These are phyloP conservation scores for Pseudocercospora vitis DNA, from an alignment of 2,329 filamentous ascomycete species.

Conservation along the genomic window DNA sequence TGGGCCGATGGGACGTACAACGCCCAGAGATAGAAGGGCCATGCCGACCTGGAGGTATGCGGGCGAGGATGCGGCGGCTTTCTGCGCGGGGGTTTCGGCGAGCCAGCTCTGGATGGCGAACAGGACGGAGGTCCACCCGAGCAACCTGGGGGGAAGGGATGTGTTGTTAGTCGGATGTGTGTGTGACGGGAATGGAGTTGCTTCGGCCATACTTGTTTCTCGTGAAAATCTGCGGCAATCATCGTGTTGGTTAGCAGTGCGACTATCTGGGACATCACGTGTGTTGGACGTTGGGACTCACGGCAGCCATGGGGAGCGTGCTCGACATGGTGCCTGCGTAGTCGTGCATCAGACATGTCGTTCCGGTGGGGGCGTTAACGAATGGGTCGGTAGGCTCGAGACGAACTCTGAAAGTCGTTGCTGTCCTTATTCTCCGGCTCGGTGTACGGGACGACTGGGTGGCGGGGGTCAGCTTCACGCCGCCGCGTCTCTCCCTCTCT, in stretches of 20 bases:
- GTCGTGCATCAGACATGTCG: constrained; percentile 40
- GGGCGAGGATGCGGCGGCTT: constrained; percentile 64
- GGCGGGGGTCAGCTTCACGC: constrained; percentile 5
- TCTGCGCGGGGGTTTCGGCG: constrained; percentile 68
- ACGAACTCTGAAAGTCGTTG: constrained; percentile 65
- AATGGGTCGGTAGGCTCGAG: neutral
- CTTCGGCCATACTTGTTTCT: constrained; percentile 68
- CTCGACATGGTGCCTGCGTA: constrained; percentile 64
- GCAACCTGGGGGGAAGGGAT: constrained; percentile 51
- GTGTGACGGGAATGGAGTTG: too few species aligned
- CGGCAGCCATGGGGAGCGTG: constrained; percentile 89
- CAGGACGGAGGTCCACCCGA: constrained; percentile 70
- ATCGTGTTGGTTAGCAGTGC: constrained; percentile 1
- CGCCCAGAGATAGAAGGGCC: constrained; percentile 56
- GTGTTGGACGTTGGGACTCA: constrained; percentile 44
- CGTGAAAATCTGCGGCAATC: constrained; percentile 69
- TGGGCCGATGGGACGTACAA: constrained; percentile 40
- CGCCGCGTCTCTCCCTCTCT: too few species aligned
- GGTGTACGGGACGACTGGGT: constrained; percentile 83
- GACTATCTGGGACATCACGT: constrained; percentile 11
- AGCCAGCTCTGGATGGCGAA: constrained; percentile 76
- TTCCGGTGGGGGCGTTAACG: neutral
- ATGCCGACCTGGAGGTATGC: constrained; percentile 74
- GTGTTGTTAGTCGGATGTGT: too few species aligned
- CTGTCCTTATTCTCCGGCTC: constrained; percentile 67